Evolutionary conservation across 2,329 filamentous ascomycete species (phyloP).

Genomic region (Alternaria gansuensis): DNA sequence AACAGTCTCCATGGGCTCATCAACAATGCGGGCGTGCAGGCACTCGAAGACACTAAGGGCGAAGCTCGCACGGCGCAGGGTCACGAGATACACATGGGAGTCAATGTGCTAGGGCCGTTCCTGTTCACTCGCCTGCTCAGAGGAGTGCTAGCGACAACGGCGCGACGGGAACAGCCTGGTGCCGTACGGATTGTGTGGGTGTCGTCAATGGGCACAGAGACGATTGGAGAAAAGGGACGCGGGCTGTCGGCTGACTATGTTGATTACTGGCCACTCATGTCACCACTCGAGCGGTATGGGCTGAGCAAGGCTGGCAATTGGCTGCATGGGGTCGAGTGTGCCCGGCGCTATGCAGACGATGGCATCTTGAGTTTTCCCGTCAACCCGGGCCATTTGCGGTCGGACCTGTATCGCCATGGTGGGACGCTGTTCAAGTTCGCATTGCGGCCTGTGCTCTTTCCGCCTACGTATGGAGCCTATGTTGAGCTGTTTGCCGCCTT

Average conservation of each 20-base stretch:
- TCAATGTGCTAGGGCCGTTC: constrained; percentile 52
- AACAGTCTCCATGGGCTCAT: constrained; percentile 53
- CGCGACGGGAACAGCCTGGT: constrained; percentile 19
- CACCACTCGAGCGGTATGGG: not conserved
- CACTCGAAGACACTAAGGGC: constrained; percentile 22
- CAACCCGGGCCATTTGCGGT: constrained; percentile 1
- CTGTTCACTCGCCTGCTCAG: constrained; percentile 53
- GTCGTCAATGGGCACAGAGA: constrained; percentile 8
- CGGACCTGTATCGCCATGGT: not conserved
- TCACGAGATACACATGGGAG: constrained; percentile 46
- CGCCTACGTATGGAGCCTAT: not conserved
- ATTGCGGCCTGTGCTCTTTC: not conserved
- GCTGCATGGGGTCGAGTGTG: constrained; percentile 1
- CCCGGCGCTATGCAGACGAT: not conserved
- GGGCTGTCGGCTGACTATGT: not conserved
- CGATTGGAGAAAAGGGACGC: not conserved
- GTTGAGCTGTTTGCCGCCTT: constrained; percentile 1
- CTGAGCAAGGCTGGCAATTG: constrained; percentile 1
- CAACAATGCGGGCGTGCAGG: constrained; percentile 46
- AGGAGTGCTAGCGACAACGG: constrained; percentile 18
- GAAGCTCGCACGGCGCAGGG: constrained; percentile 27
- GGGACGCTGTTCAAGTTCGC: not conserved
- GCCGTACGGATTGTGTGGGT: constrained; percentile 51
- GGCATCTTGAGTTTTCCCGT: not conserved
- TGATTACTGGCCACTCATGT: not conserved